Base-by-base conservation (phyloP, 768 basidiomycete genomes). In the Rhodocollybia butyracea region DNA sequence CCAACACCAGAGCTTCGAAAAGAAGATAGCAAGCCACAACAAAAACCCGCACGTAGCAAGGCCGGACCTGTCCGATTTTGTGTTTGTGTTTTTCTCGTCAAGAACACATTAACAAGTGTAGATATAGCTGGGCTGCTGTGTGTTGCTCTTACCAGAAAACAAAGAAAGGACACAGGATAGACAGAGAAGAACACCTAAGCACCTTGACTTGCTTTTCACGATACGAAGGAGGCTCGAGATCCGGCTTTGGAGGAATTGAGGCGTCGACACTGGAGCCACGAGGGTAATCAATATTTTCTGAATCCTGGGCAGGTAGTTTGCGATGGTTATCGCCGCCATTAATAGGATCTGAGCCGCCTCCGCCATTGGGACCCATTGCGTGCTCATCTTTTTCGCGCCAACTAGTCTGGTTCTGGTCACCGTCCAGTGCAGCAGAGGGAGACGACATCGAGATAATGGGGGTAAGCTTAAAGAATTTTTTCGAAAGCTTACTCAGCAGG, bases 161-260 rank as follows among this genome's bases (percentile, higher is more conserved):
- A 54, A 47, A 41, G 32, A 59, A 47, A 52, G 58, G 55, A 34
- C 41, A 57, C 50, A 57, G 54, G 40, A 45, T 41, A 54, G 42
- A 58, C 55, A 54, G 65, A 64, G 64, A 56, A 64, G 59, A 62
- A 78, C 79, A 86, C 80, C 82, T 87, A 89, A 88, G 88, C 88
- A 89, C 88, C 88, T 89, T 89, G 79, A 84, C 77, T 76, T 85
- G 85, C 79, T 86, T 89, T 76, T 89, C 87, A 65, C 85, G 84
- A 66, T 31, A 45, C 43, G 19, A 29, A 54, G 38, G 51, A 29
- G 31, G 41, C n/a, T 43, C 42, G 42, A 54, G 42, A 46, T 54
- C 53, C 38, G 53, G 42, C 21, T 53, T 53, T 24, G 34, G 3
- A 42, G 51, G 51, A 42, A 43, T 43, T 19, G 51, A 53, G 32